phyloP scores from a whole-genome alignment of 345 rosid genomes.

The Pseudoturritis turrita region DNA sequence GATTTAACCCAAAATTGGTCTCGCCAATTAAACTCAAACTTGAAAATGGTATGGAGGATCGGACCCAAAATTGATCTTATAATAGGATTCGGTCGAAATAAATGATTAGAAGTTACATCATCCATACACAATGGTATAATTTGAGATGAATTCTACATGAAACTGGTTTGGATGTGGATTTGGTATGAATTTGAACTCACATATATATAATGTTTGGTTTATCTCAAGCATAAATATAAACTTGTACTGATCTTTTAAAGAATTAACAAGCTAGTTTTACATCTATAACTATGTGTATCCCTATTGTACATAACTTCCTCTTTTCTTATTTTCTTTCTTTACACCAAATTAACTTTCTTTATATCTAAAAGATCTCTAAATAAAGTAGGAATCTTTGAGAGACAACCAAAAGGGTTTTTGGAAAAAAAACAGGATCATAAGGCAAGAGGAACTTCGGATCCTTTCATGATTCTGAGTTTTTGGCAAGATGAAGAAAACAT shows the following conservation, averaged over 20 bases:
- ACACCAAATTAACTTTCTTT: not conserved
- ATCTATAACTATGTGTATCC: not conserved
- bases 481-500: conserved; percentile 87
- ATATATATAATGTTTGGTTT: not conserved
- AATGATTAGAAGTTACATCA: too few relatives aligned
- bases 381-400: not conserved
- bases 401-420: not conserved
- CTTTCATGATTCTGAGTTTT: conserved; percentile 82
- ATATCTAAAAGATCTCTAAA: not conserved
- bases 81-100: too few relatives aligned
- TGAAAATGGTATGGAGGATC: too few relatives aligned
- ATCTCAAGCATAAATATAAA: not conserved
- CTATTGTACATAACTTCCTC: conserved; percentile 2
- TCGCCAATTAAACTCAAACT: too few relatives aligned
- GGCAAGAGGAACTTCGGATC: conserved; percentile 45
- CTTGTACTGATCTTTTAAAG: not conserved
- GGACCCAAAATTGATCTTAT: too few relatives aligned
- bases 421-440: not conserved
- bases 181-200: not conserved
- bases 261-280: conserved; percentile 1
- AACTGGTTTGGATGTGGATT: not conserved
- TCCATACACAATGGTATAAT: not conserved
- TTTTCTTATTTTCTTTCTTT: not conserved
- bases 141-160: not conserved
- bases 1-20: too few relatives aligned